Percentiles rank a stretch among this genome's conserved stretches.
Evolutionary conservation across 208 protist genomes (phyloP).

Genomic region (Entamoeba invadens): DNA sequence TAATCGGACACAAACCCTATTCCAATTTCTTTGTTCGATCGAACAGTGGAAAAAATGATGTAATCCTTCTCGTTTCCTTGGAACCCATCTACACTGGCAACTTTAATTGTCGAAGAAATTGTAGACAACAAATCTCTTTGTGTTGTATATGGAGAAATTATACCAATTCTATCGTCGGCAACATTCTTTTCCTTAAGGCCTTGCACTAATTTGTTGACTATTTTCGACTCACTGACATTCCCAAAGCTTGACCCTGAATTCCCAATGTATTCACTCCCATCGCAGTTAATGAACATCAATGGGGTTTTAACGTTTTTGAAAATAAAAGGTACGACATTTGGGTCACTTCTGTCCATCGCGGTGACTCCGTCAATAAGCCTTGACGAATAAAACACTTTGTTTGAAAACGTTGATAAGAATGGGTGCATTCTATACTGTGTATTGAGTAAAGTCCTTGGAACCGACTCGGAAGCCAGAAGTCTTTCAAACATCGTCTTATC

Average conservation of each 20-base stretch:
- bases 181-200: slow-evolving; percentile 51
- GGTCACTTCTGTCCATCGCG: slow-evolving; percentile 38
- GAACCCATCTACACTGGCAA: slow-evolving; percentile 72
- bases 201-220: slow-evolving; percentile 71
- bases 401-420: slow-evolving; percentile 69
- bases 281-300: slow-evolving; percentile 74
- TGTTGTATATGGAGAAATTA: slow-evolving; percentile 90
- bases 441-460: slow-evolving; percentile 60
- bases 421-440: slow-evolving; percentile 96
- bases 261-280: slow-evolving; percentile 66
- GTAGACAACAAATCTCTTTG: slow-evolving; percentile 66
- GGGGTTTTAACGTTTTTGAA: slow-evolving; percentile 63
- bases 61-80: slow-evolving; percentile 87
- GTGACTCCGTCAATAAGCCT: slow-evolving; percentile 77
- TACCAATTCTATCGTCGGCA: slow-evolving; percentile 64
- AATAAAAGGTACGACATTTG: slow-evolving; percentile 47
- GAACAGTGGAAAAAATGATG: slow-evolving; percentile 86
- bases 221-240: slow-evolving; percentile 63
- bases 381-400: slow-evolving; percentile 84
- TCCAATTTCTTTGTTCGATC: slow-evolving; percentile 66
- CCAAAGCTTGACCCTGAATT: slow-evolving; percentile 74
- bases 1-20: slow-evolving; percentile 86
- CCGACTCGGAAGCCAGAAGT: slow-evolving; percentile 58
- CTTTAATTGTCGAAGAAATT: slow-evolving; percentile 63
- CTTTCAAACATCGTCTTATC: slow-evolving; percentile 77